Base-by-base conservation (phyloP, 1,284 basidiomycete species). In the Volvariella surrecta region DNA sequence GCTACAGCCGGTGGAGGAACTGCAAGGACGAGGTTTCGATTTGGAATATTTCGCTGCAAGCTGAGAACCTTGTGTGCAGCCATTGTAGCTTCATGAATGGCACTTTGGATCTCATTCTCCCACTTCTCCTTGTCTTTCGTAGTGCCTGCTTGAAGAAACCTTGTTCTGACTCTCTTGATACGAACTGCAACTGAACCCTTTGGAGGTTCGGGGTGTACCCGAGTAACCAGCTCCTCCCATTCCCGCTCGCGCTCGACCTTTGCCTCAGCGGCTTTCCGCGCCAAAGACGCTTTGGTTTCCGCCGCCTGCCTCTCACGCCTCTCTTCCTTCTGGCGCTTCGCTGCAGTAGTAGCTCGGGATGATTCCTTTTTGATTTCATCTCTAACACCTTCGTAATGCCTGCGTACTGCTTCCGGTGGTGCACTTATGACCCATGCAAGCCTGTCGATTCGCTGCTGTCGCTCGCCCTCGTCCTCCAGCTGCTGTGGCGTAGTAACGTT, bases 191-290 rank as follows among this genome's bases (percentile, higher is more conserved):
- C 62, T 13, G 71, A 61, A 11, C 68, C 66, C 24, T 70, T 63
- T 32, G 82, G 50, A 6, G 73, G 62, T 3, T 61, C 69, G 7
- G 79, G 71, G 58, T 81, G 72, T 34, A 82, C 59, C 8, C 62
- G 66, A 32, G 54, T 50, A 4, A 89, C 57, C 43, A 89, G 59
- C 4, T 58, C 61, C 3, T 73, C 70, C 84, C 85, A 90, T 44
- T 77, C 76, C 18, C 60, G 61, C 56, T 84, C 78, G 50, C 79
- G 68, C 46, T 75, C 66, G 10, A 58, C 57, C 40, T 69, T 70
- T 1, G 73, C 74, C 47, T 77, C 73, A 17, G 71, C 72, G 3
- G 73, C 78, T 56, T 77, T 79, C 56, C 68, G 68, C 16, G 67
- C 74, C 3, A 84, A 60, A 10, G 66, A 60, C 1, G 68, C 67